Evolutionary conservation across 208 protist species (phyloP).

Genomic region (Crithidia mellificae): DNA sequence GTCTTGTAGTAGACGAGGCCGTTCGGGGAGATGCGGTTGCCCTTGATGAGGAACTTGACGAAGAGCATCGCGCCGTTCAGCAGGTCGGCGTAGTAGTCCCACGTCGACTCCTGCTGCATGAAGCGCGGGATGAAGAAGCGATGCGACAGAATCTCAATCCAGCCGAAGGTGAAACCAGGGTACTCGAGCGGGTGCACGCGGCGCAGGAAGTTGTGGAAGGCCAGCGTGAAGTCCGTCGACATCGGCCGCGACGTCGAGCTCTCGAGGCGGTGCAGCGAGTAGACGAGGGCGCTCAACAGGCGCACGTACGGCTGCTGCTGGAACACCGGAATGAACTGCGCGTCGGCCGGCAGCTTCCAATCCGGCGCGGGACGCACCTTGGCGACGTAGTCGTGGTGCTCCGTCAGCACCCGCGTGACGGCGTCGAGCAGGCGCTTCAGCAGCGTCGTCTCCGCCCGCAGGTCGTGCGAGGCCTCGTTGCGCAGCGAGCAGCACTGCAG

Average conservation of each 20-base stretch:
- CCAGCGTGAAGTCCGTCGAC: slow-evolving; percentile 72
- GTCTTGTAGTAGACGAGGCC: slow-evolving; percentile 89
- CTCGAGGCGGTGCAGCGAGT: slow-evolving; percentile 76
- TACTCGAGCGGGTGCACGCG: slow-evolving; percentile 87
- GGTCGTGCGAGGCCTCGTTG: slow-evolving; percentile 51
- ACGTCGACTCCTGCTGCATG: slow-evolving; percentile 60
- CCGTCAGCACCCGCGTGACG: slow-evolving; percentile 64
- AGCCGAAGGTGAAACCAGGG: slow-evolving; percentile 98
- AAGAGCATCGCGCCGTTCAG: slow-evolving; percentile 76
- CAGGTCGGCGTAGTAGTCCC: slow-evolving; percentile 67
- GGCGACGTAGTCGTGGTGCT: slow-evolving; percentile 74
- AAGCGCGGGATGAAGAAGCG: slow-evolving; percentile 97
- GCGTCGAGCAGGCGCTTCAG: slow-evolving; percentile 78
- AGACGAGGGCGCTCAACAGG: slow-evolving; percentile 93
- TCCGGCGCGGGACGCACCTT: slow-evolving; percentile 32
- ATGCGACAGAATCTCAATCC: slow-evolving; percentile 98
- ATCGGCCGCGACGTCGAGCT: slow-evolving; percentile 44
- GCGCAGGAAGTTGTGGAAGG: slow-evolving; percentile 91
- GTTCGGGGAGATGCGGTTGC: slow-evolving; percentile 62
- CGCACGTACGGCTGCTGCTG: slow-evolving; percentile 98
- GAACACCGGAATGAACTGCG: slow-evolving; percentile 86
- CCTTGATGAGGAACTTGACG: slow-evolving; percentile 69
- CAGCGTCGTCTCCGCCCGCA: slow-evolving; percentile 68
- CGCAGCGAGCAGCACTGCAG: slow-evolving; percentile 78
- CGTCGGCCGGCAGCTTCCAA: slow-evolving; percentile 55